Conservation (phyloP, 345 rosid species). For the Boechera divaricarpa region DNA sequence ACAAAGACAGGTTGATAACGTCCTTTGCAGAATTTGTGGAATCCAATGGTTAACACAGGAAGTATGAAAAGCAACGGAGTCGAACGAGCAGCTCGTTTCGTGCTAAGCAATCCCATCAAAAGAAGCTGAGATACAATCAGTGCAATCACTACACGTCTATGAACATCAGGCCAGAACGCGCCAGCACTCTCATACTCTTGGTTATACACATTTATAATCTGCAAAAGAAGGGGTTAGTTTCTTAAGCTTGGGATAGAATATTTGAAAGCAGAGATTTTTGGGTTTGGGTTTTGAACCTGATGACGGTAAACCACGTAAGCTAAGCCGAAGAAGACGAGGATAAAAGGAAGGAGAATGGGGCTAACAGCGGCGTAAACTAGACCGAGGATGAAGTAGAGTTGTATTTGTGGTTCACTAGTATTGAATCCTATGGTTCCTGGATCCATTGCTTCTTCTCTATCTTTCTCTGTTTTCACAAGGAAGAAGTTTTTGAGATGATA, state of each 20-base stretch:
- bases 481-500: conserved; percentile 83
- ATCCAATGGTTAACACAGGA: conserved; percentile 77
- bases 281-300: conserved; percentile 58
- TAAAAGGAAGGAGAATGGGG: conserved; percentile 88
- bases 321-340: conserved; percentile 76
- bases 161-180: conserved; percentile 96
- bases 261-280: not conserved
- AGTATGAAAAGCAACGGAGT: conserved; percentile 88
- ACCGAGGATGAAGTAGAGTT: conserved; percentile 94
- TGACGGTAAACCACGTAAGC: conserved; percentile 93
- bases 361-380: conserved; percentile 90
- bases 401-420: conserved; percentile 93
- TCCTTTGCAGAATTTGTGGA: conserved; percentile 83
- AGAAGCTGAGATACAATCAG: conserved; percentile 77
- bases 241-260: not conserved
- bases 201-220: conserved; percentile 92
- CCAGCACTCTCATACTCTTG: conserved; percentile 95
- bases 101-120: conserved; percentile 82
- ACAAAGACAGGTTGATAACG: conserved; percentile 83
- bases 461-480: conserved; percentile 91
- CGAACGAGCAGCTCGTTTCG: conserved; percentile 84
- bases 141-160: conserved; percentile 73
- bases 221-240: conserved; percentile 8
- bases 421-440: conserved; percentile 92
- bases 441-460: conserved; percentile 96